Conservation (phyloP, 2,329 filamentous ascomycete genomes). For the Paraphoma chrysanthemicola region DNA sequence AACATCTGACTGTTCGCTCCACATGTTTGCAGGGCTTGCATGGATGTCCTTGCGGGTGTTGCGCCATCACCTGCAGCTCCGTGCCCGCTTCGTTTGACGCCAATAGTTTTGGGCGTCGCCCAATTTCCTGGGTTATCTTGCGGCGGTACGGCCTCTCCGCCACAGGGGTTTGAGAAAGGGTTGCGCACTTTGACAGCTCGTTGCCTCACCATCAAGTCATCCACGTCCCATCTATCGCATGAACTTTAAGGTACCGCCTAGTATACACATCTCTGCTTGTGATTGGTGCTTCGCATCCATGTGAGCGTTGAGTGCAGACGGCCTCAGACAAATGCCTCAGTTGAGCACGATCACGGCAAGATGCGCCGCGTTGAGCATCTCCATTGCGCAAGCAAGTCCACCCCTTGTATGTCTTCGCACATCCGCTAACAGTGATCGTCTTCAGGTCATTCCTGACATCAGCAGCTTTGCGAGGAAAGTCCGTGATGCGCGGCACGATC, state of each 20-base stretch:
- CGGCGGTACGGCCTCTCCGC: conserved; percentile 3
- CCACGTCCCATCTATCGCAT: too few species aligned
- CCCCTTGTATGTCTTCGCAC: conserved; percentile 8
- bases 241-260: neutral
- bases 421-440: conserved; percentile 14
- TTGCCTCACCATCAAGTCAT: neutral
- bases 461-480: conserved; percentile 39
- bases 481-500: conserved; percentile 41
- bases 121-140: conserved; percentile 3
- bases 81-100: conserved; percentile 10
- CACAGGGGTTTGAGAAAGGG: conserved; percentile 10
- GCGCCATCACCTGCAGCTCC: neutral
- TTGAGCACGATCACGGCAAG: conserved; percentile 40
- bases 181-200: neutral
- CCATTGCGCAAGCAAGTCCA: conserved; percentile 36
- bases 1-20: neutral
- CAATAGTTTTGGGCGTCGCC: conserved; percentile 6
- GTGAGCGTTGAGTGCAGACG: neutral
- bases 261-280: neutral
- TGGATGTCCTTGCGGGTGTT: neutral
- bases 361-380: conserved; percentile 40
- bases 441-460: conserved; percentile 38
- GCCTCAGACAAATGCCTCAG: conserved; percentile 28
- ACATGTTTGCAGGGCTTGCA: neutral
- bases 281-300: neutral